phyloP scores from a whole-genome alignment of 306 rosid species.

The Canavalia ensiformis region DNA sequence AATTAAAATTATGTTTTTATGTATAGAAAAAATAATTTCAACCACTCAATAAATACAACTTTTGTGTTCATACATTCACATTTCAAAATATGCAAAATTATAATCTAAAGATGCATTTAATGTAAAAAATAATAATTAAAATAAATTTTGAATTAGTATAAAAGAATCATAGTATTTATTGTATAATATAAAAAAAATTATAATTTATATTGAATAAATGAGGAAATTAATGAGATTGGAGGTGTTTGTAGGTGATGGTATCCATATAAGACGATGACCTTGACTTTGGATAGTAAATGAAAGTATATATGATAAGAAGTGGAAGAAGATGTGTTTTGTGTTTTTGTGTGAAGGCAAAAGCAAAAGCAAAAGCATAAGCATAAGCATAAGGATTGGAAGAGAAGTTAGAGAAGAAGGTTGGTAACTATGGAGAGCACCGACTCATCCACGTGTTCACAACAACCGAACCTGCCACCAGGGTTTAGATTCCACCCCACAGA shows the following conservation, averaged over 20 bases:
- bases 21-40: no score
- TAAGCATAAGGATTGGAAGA: constrained; percentile 14
- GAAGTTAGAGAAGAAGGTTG: not conserved
- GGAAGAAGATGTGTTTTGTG: not conserved
- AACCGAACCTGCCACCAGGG: constrained; percentile 81
- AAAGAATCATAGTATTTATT: no score
- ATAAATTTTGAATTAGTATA: no score
- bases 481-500: constrained; percentile 55
- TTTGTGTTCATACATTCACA: no score
- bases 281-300: constrained; percentile 6
- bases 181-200: no score
- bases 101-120: no score
- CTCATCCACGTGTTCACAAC: constrained; percentile 60
- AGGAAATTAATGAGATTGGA: not conserved
- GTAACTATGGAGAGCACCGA: constrained; percentile 73
- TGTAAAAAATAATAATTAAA: no score
- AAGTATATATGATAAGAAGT: not conserved
- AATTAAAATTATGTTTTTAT: no score
- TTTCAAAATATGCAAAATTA: no score
- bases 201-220: no score
- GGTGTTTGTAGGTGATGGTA: not conserved
- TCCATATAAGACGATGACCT: constrained; percentile 41
- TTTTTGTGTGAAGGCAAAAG: constrained; percentile 26
- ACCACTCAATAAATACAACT: no score
- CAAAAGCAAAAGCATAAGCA: not conserved